These are phyloP conservation scores for Ilyonectria sp. DNA, from an alignment of 2,329 filamentous ascomycete genomes.

Conservation along the genomic window DNA sequence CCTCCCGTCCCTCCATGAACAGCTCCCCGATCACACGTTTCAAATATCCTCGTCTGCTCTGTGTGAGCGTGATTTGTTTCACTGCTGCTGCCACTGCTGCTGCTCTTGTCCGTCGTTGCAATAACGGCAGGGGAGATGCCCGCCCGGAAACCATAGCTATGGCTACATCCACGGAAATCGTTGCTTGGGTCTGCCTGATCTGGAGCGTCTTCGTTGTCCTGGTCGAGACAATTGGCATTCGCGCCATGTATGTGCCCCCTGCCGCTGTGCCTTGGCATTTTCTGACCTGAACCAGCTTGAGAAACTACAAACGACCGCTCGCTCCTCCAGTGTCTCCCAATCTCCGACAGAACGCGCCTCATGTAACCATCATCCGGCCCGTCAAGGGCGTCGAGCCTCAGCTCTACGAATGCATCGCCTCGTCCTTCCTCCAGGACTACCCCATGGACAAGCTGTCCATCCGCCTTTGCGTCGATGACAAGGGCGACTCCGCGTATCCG, in stretches of 20 bases:
- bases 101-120: slow-evolving; percentile 8
- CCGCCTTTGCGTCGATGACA: slow-evolving; percentile 84
- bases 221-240: slow-evolving; percentile 71
- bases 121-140: slow-evolving; percentile 19
- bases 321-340: slow-evolving; percentile 66
- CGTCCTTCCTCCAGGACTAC: slow-evolving; percentile 88
- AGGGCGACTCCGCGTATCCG: slow-evolving; percentile 82
- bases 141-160: slow-evolving; percentile 38
- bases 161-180: slow-evolving; percentile 51
- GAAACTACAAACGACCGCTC: slow-evolving; percentile 66
- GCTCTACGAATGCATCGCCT: slow-evolving; percentile 92
- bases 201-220: slow-evolving; percentile 69
- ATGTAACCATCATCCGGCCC: slow-evolving; percentile 92
- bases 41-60: slow-evolving; percentile 14
- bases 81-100: slow-evolving; percentile 1
- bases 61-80: not conserved
- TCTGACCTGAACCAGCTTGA: slow-evolving; percentile 58
- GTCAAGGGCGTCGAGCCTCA: slow-evolving; percentile 93
- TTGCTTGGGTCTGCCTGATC: slow-evolving; percentile 64
- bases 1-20: slow-evolving; percentile 13
- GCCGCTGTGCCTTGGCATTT: not conserved
- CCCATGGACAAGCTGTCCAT: slow-evolving; percentile 83
- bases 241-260: slow-evolving; percentile 64
- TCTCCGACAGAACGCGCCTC: slow-evolving; percentile 73
- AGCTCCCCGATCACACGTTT: slow-evolving; percentile 18